Evolutionary conservation across 306 rosid species (phyloP).

Genomic region (Sindora glabra): DNA sequence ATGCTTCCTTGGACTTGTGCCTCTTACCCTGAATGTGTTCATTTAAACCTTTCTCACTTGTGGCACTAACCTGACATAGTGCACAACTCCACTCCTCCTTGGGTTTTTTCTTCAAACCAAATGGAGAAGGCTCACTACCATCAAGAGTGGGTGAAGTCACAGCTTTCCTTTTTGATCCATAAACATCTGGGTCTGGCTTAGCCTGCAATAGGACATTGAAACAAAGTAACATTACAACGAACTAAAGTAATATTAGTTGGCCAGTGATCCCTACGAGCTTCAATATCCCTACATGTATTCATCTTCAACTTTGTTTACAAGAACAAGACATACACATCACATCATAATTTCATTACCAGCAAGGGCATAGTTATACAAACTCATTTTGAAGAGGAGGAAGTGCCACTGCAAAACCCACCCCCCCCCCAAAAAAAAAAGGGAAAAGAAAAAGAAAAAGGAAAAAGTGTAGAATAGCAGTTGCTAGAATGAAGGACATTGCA

Average conservation of each 20-base stretch:
- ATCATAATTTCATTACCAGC: neutral
- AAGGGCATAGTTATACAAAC: neutral
- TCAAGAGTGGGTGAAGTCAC: neutral
- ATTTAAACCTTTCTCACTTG: slow-evolving; percentile 24
- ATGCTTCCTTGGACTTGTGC: slow-evolving; percentile 50
- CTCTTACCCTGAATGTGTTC: slow-evolving; percentile 56
- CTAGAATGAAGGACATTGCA: neutral
- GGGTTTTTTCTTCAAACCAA: slow-evolving; percentile 28
- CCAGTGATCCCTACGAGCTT: slow-evolving; percentile 11
- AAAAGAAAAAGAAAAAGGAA: too few species aligned
- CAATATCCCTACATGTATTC: neutral
- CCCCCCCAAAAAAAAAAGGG: too few species aligned
- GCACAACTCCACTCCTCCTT: slow-evolving; percentile 59
- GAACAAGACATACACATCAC: neutral
- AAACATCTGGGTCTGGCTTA: slow-evolving; percentile 33
- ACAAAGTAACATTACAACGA: slow-evolving; percentile 10
- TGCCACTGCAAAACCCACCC: neutral
- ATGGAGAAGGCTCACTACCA: slow-evolving; percentile 2
- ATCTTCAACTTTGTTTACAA: neutral
- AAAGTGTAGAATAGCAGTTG: neutral
- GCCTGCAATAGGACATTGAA: slow-evolving; percentile 40
- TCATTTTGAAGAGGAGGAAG: neutral
- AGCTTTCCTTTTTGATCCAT: slow-evolving; percentile 37
- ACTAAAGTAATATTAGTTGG: neutral
- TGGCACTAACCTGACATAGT: slow-evolving; percentile 34